Conservation (phyloP, 257 asterid species). For the Fraxinus excelsior region DNA sequence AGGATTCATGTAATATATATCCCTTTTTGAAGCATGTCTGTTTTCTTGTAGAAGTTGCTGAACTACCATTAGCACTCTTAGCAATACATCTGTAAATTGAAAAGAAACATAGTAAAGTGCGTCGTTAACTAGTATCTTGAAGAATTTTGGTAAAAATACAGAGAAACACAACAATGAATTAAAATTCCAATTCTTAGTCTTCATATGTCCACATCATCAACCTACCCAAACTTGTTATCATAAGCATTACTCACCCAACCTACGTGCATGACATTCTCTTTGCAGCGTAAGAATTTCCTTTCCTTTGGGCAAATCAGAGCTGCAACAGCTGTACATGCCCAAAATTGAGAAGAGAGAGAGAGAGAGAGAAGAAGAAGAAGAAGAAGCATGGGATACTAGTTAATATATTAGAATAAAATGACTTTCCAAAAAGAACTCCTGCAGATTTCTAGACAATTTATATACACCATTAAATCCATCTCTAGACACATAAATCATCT, state of each 20-base stretch:
- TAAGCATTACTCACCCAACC: slow-evolving; percentile 56
- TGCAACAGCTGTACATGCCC: slow-evolving; percentile 62
- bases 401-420: not conserved
- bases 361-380: not conserved
- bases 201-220: slow-evolving; percentile 11
- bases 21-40: slow-evolving; percentile 86
- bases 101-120: not conserved
- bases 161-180: slow-evolving; percentile 15
- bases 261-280: slow-evolving; percentile 61
- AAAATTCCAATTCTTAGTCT: slow-evolving; percentile 5
- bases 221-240: slow-evolving; percentile 4
- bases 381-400: not conserved
- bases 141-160: not conserved
- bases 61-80: slow-evolving; percentile 65
- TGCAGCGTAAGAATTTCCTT: slow-evolving; percentile 59
- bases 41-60: slow-evolving; percentile 85
- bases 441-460: not conserved
- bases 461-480: not conserved
- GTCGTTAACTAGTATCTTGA: not conserved
- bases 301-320: slow-evolving; percentile 60
- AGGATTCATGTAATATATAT: slow-evolving; percentile 89
- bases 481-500: not conserved
- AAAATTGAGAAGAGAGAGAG: not conserved
- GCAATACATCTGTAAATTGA: slow-evolving; percentile 58
- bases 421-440: not conserved